Conservation (phyloP, 1,139 yeast genomes). For the Insectozyma bohioensis region DNA sequence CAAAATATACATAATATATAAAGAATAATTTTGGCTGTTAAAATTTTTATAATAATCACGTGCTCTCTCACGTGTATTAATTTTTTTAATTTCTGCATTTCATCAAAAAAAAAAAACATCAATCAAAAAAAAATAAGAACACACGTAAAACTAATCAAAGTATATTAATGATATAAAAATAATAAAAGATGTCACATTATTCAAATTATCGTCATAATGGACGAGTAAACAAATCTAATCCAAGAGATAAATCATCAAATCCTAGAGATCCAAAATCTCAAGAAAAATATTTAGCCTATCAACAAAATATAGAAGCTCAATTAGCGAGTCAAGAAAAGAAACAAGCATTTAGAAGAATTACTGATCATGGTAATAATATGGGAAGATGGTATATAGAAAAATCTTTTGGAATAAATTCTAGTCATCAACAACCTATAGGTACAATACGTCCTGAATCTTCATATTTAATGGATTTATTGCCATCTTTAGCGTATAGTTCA, state of each 20-base stretch:
- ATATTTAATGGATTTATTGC: constrained; percentile 68
- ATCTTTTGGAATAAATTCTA: constrained; percentile 44
- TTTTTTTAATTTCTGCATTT: no score
- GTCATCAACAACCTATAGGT: constrained; percentile 47
- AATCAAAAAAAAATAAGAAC: no score
- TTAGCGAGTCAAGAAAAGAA: constrained; percentile 48
- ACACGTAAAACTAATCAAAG: no score
- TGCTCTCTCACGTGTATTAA: no score
- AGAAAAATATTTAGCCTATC: constrained; percentile 23
- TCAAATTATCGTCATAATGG: no score
- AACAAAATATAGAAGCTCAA: constrained; percentile 44
- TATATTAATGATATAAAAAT: no score
- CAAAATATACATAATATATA: no score
- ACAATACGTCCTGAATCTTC: constrained; percentile 75
- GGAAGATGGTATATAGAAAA: constrained; percentile 69
- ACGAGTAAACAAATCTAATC: background rate
- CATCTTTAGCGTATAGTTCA: constrained; percentile 61
- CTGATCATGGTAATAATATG: constrained; percentile 85
- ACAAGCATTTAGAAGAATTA: constrained; percentile 73
- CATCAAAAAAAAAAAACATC: no score
- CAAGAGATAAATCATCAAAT: constrained; percentile 2
- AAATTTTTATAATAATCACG: no score
- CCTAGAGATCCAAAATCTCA: constrained; percentile 11
- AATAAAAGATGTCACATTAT: no score
- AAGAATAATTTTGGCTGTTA: no score